Percentiles rank a stretch among this genome's conserved stretches.
These are phyloP conservation scores for Ashbya aceris DNA, from an alignment of 1,139 yeast genomes.

Conservation along the genomic window DNA sequence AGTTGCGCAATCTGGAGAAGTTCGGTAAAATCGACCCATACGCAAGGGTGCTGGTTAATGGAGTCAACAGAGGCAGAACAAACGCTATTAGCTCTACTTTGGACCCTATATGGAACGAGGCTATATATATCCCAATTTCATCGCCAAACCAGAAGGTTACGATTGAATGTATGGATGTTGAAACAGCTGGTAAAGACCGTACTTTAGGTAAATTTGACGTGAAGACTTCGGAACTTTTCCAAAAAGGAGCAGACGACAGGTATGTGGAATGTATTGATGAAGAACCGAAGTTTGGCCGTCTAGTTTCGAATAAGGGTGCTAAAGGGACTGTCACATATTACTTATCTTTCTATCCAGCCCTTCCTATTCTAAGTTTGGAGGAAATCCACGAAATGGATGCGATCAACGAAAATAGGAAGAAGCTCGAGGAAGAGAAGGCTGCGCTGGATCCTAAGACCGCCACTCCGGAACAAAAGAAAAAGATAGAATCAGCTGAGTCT, in stretches of 20 bases:
- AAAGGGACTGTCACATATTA: constrained; percentile 71
- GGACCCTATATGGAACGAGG: constrained; percentile 80
- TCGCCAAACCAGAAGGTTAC: constrained; percentile 74
- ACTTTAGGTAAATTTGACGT: constrained; percentile 77
- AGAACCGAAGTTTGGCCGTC: constrained; percentile 47
- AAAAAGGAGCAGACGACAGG: constrained; percentile 48
- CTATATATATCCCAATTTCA: constrained; percentile 70
- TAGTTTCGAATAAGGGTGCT: constrained; percentile 62
- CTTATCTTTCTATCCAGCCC: constrained; percentile 71
- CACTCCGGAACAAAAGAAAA: constrained; percentile 21
- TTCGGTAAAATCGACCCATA: constrained; percentile 93
- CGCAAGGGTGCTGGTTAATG: constrained; percentile 68
- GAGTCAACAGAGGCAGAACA: constrained; percentile 70
- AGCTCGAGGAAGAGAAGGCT: constrained; percentile 24
- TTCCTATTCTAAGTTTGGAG: constrained; percentile 67
- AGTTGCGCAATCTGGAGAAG: constrained; percentile 73
- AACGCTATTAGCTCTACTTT: constrained; percentile 56
- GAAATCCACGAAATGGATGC: constrained; percentile 54
- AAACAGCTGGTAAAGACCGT: constrained; percentile 66
- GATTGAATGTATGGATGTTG: constrained; percentile 88
- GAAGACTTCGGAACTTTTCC: constrained; percentile 55
- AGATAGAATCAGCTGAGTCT: constrained; percentile 25
- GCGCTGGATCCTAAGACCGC: constrained; percentile 23
- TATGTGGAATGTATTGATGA: constrained; percentile 53
- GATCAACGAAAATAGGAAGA: constrained; percentile 32